Conservation (phyloP, 192 early-diverging fungal species). For the Podila epigama region DNA sequence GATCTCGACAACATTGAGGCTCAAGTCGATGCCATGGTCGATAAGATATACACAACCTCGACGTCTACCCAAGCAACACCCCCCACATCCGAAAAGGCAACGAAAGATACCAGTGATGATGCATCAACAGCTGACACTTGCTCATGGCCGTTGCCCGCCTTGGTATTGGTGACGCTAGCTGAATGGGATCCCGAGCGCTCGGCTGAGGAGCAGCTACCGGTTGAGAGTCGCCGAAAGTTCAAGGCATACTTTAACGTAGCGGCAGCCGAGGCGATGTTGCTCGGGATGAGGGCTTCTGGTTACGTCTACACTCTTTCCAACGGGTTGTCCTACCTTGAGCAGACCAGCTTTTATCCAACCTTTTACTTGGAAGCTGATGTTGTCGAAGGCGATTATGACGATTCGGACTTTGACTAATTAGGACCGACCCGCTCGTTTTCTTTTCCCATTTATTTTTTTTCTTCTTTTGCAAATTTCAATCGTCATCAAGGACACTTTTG, state of each 20-base stretch:
- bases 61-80: background rate
- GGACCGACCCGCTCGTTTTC: no score
- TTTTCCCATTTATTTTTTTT: background rate
- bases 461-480: no score
- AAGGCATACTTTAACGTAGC: slow-evolving; percentile 21
- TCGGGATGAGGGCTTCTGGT: slow-evolving; percentile 14
- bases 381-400: background rate
- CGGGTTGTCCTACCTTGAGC: slow-evolving; percentile 38
- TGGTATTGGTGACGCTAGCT: slow-evolving; percentile 18
- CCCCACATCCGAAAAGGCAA: background rate
- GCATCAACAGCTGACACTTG: background rate
- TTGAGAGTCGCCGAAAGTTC: slow-evolving; percentile 16
- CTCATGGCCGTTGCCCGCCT: background rate
- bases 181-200: slow-evolving; percentile 7
- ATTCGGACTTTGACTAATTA: background rate
- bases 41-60: slow-evolving; percentile 11
- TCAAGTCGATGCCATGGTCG: slow-evolving; percentile 18
- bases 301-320: slow-evolving; percentile 38
- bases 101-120: no score
- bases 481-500: background rate
- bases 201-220: slow-evolving; percentile 5
- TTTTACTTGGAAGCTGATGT: slow-evolving; percentile 37
- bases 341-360: slow-evolving; percentile 17
- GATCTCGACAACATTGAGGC: background rate
- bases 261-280: slow-evolving; percentile 9